Conservation (phyloP, 2,329 filamentous ascomycete genomes). For the Apiospora hydei region DNA sequence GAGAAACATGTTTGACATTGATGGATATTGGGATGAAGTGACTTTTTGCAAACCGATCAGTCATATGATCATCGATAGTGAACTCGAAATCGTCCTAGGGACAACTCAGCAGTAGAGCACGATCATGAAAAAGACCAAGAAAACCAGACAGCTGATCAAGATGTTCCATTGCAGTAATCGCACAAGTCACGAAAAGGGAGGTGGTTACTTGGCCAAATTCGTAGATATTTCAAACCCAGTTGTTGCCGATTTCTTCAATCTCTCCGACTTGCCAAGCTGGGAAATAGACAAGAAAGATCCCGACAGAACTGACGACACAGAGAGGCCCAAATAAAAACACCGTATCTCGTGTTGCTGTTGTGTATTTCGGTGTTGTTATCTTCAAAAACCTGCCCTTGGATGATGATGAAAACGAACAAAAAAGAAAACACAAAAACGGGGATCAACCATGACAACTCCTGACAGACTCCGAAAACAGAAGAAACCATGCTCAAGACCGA, state of each 20-base stretch:
- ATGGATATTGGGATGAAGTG: background rate
- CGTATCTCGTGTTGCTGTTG: background rate
- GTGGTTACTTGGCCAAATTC: too few relatives aligned
- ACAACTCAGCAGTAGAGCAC: background rate
- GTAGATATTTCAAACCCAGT: background rate
- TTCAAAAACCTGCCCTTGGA: background rate
- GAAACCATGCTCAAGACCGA: background rate
- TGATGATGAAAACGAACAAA: background rate
- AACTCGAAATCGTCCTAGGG: background rate
- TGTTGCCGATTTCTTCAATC: background rate
- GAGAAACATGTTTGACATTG: background rate
- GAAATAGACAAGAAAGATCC: background rate
- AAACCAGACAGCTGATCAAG: background rate
- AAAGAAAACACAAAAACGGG: background rate
- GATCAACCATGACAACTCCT: slow-evolving; percentile 14
- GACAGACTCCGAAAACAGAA: slow-evolving; percentile 10
- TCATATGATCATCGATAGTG: background rate
- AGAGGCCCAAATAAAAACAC: background rate
- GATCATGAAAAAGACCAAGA: background rate
- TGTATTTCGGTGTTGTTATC: slow-evolving; percentile 1
- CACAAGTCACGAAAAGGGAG: background rate
- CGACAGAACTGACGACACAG: background rate
- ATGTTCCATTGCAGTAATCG: background rate
- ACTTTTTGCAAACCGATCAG: background rate
- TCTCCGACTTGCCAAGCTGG: background rate